These are phyloP conservation scores for Rhodamnia rubescens DNA, from an alignment of 345 rosid species.

Conservation along the genomic window DNA sequence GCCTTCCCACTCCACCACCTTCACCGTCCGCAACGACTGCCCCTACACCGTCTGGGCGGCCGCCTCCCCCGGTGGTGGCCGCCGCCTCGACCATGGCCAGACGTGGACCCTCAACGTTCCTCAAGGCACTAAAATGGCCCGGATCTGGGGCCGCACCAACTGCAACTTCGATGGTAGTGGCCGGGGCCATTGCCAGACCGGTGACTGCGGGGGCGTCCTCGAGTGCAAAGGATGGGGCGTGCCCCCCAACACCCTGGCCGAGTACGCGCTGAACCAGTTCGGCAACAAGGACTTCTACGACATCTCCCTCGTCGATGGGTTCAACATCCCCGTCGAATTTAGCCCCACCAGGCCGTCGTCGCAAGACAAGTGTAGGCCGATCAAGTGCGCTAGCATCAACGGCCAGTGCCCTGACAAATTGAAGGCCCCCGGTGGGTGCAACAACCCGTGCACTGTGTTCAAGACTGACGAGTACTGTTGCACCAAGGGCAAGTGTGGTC, in stretches of 20 bases:
- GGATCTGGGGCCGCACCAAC: slow-evolving; percentile 24
- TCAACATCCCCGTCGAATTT: slow-evolving; percentile 21
- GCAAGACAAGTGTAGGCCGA: not conserved
- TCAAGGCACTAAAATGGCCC: slow-evolving; percentile 7
- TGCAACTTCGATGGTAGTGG: slow-evolving; percentile 20
- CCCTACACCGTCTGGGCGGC: slow-evolving; percentile 22
- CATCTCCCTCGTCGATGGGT: slow-evolving; percentile 23
- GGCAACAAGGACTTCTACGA: slow-evolving; percentile 17
- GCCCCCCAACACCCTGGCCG: slow-evolving; percentile 25
- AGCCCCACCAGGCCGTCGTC: slow-evolving; percentile 4
- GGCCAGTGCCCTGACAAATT: slow-evolving; percentile 11
- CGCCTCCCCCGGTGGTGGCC: slow-evolving; percentile 17
- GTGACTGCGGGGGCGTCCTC: slow-evolving; percentile 16
- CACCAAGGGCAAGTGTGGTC: not conserved
- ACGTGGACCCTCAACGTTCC: slow-evolving; percentile 8
- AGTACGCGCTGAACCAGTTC: slow-evolving; percentile 20
- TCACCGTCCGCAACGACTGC: slow-evolving; percentile 12
- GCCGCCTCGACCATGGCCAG: slow-evolving; percentile 9
- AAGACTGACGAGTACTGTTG: slow-evolving; percentile 14
- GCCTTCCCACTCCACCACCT: slow-evolving; percentile 1
- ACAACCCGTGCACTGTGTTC: slow-evolving; percentile 20
- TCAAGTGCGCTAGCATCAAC: slow-evolving; percentile 5
- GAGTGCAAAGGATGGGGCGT: slow-evolving; percentile 13
- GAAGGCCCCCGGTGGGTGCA: slow-evolving; percentile 16
- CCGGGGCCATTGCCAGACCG: slow-evolving; percentile 17